A percentile compares a stretch with the other conserved stretches of the same genome.
These are phyloP conservation scores for Hortaea werneckii DNA, from an alignment of 2,329 filamentous ascomycete species.

Conservation along the genomic window DNA sequence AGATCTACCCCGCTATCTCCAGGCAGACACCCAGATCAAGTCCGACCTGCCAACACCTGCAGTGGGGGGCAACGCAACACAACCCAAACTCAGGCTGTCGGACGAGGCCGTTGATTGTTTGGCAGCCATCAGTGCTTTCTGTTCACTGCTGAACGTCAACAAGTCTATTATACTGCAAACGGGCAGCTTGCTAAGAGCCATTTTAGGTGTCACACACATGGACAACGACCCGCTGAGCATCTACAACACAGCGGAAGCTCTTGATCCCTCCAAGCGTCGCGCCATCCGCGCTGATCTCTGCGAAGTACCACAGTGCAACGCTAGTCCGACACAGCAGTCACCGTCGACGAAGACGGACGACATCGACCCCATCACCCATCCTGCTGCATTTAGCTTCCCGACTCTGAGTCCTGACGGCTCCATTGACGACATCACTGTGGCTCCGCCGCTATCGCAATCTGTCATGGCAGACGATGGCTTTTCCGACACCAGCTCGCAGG, in stretches of 20 bases:
- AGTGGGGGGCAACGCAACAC: background rate
- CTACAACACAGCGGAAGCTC: background rate
- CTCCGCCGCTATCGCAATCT: conserved; percentile 2
- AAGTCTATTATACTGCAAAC: background rate
- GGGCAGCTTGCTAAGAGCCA: background rate
- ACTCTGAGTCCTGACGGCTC: conserved; percentile 21
- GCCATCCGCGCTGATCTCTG: background rate
- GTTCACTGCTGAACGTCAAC: background rate
- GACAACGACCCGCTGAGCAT: background rate
- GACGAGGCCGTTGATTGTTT: background rate
- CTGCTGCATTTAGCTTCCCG: conserved; percentile 16
- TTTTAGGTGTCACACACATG: background rate
- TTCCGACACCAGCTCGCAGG: conserved; percentile 20
- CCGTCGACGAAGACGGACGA: background rate
- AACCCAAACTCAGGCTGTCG: background rate
- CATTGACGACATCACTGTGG: conserved; percentile 13
- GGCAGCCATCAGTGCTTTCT: background rate
- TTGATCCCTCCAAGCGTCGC: background rate
- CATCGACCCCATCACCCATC: background rate
- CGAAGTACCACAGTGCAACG: background rate
- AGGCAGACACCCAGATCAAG: background rate
- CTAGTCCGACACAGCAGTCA: too few relatives aligned
- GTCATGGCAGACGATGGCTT: conserved; percentile 13
- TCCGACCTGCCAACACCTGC: background rate
- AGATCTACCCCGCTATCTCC: background rate